Percentiles rank a stretch among this genome's conserved stretches.
phyloP scores from a whole-genome alignment of 2,329 filamentous ascomycete species.

The Lizonia empirigonia region DNA sequence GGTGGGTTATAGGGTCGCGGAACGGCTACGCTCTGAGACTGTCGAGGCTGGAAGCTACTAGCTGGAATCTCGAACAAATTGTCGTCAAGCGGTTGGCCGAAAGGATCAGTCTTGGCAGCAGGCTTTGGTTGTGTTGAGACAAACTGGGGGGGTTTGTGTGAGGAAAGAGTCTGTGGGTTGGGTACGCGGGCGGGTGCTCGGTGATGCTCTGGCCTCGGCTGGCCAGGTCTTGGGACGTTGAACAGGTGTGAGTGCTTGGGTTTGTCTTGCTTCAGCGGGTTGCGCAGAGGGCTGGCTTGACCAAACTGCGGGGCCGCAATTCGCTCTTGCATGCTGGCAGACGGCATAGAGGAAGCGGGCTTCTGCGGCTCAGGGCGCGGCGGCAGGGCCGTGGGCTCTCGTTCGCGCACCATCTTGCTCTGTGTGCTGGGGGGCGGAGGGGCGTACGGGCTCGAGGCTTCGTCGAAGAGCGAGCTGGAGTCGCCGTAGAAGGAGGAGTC shows the following conservation, averaged over 20 bases:
- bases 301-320: constrained; percentile 58
- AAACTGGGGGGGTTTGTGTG: constrained; percentile 6
- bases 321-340: constrained; percentile 39
- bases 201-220: constrained; percentile 58
- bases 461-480: constrained; percentile 46
- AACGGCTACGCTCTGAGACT: constrained; percentile 51
- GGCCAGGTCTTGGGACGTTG: constrained; percentile 58
- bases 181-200: constrained; percentile 38
- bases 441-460: constrained; percentile 20
- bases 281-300: constrained; percentile 62
- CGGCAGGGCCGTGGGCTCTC: constrained; percentile 52
- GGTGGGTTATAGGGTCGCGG: constrained; percentile 56
- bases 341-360: constrained; percentile 29
- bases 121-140: constrained; percentile 3
- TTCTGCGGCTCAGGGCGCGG: constrained; percentile 26
- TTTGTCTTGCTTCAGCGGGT: constrained; percentile 50
- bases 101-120: constrained; percentile 17
- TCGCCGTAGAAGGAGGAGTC: constrained; percentile 29
- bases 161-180: constrained; percentile 23
- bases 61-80: constrained; percentile 45
- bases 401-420: constrained; percentile 58
- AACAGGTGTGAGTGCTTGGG: constrained; percentile 51
- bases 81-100: constrained; percentile 35
- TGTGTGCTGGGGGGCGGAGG: constrained; percentile 6
- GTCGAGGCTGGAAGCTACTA: constrained; percentile 40